Conservation (phyloP, 192 early-diverging fungal genomes). For the Umbelopsis vinacea region DNA sequence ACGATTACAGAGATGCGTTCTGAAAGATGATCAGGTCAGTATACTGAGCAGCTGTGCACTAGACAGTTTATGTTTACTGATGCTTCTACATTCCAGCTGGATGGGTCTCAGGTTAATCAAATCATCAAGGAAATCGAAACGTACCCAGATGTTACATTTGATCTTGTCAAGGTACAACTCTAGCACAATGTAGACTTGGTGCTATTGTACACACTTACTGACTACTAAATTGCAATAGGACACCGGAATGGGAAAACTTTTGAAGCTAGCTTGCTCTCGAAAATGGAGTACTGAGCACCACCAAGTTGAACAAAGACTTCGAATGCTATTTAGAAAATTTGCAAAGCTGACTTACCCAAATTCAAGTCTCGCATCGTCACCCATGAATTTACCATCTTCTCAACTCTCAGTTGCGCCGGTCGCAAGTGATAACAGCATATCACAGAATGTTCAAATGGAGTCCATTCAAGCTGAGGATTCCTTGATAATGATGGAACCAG, state of each 20-base stretch:
- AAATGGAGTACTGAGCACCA: slow-evolving; percentile 2
- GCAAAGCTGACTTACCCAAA: not conserved
- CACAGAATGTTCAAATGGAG: not conserved
- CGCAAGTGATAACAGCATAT: not conserved
- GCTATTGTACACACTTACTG: not conserved
- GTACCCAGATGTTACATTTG: slow-evolving; percentile 38
- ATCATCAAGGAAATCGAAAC: slow-evolving; percentile 39
- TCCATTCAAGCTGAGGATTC: no score
- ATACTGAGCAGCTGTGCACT: not conserved
- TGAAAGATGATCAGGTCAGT: slow-evolving; percentile 32
- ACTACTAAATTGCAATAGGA: slow-evolving; percentile 23
- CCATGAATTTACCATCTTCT: not conserved
- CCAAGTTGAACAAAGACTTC: not conserved
- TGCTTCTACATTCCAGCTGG: slow-evolving; percentile 17
- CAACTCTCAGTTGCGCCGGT: not conserved
- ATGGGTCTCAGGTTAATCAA: slow-evolving; percentile 6
- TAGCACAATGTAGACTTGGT: not conserved
- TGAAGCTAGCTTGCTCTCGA: slow-evolving; percentile 27
- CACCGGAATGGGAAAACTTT: slow-evolving; percentile 42
- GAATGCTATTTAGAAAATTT: slow-evolving; percentile 2
- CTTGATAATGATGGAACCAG: not conserved
- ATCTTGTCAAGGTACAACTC: slow-evolving; percentile 37
- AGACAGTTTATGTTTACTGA: not conserved
- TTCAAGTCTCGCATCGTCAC: not conserved
- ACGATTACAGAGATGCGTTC: slow-evolving; percentile 30